These are phyloP conservation scores for Cercophora sp. DNA, from an alignment of 495 filamentous ascomycete genomes.

Conservation along the genomic window DNA sequence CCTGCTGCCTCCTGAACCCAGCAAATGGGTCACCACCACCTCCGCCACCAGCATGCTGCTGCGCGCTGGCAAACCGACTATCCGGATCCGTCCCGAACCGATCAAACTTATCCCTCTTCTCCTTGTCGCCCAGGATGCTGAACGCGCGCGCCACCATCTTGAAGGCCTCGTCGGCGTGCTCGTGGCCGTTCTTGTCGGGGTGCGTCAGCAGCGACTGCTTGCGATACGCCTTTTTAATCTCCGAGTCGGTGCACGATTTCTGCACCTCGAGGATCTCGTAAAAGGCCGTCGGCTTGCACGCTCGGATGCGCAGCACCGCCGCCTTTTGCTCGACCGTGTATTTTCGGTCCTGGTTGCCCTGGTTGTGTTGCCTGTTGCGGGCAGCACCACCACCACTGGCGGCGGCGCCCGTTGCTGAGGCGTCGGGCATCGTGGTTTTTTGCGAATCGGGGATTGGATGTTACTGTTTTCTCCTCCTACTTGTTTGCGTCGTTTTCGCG, in stretches of 20 bases:
- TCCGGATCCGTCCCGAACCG: conserved; percentile 89
- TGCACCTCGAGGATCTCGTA: conserved; percentile 78
- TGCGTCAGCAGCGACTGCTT: conserved; percentile 86
- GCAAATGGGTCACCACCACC: no score
- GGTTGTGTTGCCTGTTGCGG: conserved; percentile 74
- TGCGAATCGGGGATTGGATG: no score
- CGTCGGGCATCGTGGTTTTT: conserved; percentile 70
- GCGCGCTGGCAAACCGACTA: conserved; percentile 64
- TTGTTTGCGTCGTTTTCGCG: no score
- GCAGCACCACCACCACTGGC: conserved; percentile 51
- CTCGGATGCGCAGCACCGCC: conserved; percentile 80
- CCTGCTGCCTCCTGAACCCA: no score
- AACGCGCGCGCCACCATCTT: conserved; percentile 96
- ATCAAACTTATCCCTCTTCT: conserved; percentile 86
- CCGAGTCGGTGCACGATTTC: conserved; percentile 63
- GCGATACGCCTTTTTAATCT: conserved; percentile 93
- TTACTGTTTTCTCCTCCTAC: no score
- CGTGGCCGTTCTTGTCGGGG: conserved; percentile 98
- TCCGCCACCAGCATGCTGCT: conserved; percentile 42
- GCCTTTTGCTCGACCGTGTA: conserved; percentile 87
- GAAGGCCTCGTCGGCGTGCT: conserved; percentile 94
- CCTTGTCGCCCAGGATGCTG: conserved; percentile 85
- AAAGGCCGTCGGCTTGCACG: conserved; percentile 79
- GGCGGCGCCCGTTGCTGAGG: conserved; percentile 70
- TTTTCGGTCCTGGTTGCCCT: conserved; percentile 86